Base-by-base conservation (phyloP, 257 asterid genomes). In the Nicotiana otophora region DNA sequence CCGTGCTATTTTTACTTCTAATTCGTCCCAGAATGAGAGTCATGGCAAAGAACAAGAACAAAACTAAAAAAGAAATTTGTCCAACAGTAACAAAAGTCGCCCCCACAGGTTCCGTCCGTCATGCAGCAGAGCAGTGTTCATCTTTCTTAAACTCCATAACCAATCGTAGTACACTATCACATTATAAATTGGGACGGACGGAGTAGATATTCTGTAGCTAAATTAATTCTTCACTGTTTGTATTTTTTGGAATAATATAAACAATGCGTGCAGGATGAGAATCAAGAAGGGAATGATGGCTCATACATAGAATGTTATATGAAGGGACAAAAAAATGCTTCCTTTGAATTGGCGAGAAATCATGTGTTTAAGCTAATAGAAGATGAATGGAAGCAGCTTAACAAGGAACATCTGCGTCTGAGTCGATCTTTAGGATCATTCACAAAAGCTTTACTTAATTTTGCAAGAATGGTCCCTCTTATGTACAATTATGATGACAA, bases 251-350 rank as follows among this genome's bases (percentile, higher is more conserved):
- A 76, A 17, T 68, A 39, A 68, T 1, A 4, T 19, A 34, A 36
- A 68, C 14, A 68, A 39, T 34, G 14, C 1, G 30, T 39, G 77
- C 31, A 89, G 92, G 91, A 91, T 39, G 92, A 91, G 81, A 51
- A 86, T 17, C 91, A 89, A 87, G 87, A 82, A 55, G 91, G 92
- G 5, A 54, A 82, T 26, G 92, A 89, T 58, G 90, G 94, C 3
- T 89, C 94, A 0, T 91, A 86, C 26, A 62, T 89, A 12, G 85
- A 88, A 31, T 89, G 81, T 83, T 89, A 84, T 78, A 30, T 91
- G 85, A 86, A 89, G 57, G 89, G 87, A 46, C 61, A 84, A 30
- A 5, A 74, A 11, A 83, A 39, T 6, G 60, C 70, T 3, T 72
- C 90, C 2, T 2, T 82, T 16, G 82, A 89, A 60, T 65, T 10